A percentile compares a stretch with the other conserved stretches of the same genome.
Evolutionary conservation across 2,329 filamentous ascomycete genomes (phyloP).

Genomic region (Metarhizium brunneum): DNA sequence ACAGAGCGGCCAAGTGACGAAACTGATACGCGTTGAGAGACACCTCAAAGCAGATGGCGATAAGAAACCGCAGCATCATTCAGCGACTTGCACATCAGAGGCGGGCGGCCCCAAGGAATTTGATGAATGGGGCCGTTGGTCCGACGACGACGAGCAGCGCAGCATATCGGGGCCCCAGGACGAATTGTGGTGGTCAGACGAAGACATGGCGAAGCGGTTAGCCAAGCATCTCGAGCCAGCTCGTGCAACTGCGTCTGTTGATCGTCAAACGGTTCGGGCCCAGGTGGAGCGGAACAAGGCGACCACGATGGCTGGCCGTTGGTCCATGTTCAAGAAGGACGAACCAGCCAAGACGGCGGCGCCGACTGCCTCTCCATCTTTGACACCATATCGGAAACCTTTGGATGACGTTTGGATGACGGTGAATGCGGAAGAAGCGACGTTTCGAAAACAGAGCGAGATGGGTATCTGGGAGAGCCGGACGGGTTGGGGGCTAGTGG

Average conservation of each 20-base stretch:
- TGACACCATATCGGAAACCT: neutral
- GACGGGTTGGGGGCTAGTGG: conserved; percentile 40
- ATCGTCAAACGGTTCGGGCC: conserved; percentile 19
- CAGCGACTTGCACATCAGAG: neutral
- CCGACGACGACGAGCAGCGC: conserved; percentile 11
- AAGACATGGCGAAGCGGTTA: conserved; percentile 34
- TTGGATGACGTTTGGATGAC: conserved; percentile 26
- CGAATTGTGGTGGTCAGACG: conserved; percentile 38
- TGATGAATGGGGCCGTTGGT: conserved; percentile 10
- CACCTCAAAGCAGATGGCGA: conserved; percentile 6
- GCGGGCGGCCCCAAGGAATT: neutral
- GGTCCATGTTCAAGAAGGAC: conserved; percentile 22
- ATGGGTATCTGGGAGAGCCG: conserved; percentile 42
- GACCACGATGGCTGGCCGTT: conserved; percentile 15
- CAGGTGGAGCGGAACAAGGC: conserved; percentile 22
- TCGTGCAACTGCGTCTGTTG: conserved; percentile 8
- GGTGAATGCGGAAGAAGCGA: conserved; percentile 35
- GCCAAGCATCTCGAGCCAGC: conserved; percentile 33
- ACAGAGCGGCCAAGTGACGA: conserved; percentile 19
- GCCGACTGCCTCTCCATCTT: neutral
- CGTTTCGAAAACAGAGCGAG: conserved; percentile 41
- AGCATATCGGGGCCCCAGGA: neutral
- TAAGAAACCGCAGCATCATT: neutral
- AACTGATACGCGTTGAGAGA: conserved; percentile 20
- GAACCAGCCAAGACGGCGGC: conserved; percentile 4